Evolutionary conservation across 495 filamentous ascomycete species (phyloP).

Genomic region (Neurospora sp.): DNA sequence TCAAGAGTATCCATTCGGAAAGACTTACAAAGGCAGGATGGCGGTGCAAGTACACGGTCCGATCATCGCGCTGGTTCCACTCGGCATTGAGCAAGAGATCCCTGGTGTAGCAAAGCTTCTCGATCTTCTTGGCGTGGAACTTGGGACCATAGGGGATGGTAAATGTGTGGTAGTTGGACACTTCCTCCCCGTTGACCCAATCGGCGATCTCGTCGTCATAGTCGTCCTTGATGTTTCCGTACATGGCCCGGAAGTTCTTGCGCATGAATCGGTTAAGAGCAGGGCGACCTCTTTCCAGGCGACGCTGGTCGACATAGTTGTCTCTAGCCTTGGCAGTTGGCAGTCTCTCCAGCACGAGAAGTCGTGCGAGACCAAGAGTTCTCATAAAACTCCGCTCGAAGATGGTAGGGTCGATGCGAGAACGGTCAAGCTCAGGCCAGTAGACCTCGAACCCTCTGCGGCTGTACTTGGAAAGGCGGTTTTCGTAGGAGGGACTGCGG

Average conservation of each 20-base stretch:
- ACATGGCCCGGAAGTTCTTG: conserved; percentile 14
- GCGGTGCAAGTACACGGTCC: conserved; percentile 63
- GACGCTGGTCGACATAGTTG: conserved; percentile 51
- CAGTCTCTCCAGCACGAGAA: conserved; percentile 70
- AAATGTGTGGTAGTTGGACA: conserved; percentile 69
- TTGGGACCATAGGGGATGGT: conserved; percentile 64
- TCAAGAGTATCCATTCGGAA: background rate
- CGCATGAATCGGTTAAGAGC: conserved; percentile 16
- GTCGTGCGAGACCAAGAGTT: conserved; percentile 64
- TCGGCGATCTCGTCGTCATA: conserved; percentile 71
- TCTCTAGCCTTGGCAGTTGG: conserved; percentile 57
- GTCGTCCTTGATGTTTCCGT: conserved; percentile 58
- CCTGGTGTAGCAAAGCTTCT: conserved; percentile 66
- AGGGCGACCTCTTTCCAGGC: conserved; percentile 59
- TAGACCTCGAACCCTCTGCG: conserved; percentile 75
- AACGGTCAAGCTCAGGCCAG: conserved; percentile 61
- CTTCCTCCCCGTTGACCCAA: conserved; percentile 63
- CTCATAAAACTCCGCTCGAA: conserved; percentile 67
- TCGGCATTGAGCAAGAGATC: conserved; percentile 78
- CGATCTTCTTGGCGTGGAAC: conserved; percentile 62
- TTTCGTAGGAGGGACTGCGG: conserved; percentile 76
- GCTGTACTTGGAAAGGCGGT: conserved; percentile 77
- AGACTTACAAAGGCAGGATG: conserved; percentile 57
- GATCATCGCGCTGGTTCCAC: conserved; percentile 65
- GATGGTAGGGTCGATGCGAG: conserved; percentile 69